Evolutionary conservation across 1,284 basidiomycete species (phyloP).

Genomic region (Schizophyllum commune): DNA sequence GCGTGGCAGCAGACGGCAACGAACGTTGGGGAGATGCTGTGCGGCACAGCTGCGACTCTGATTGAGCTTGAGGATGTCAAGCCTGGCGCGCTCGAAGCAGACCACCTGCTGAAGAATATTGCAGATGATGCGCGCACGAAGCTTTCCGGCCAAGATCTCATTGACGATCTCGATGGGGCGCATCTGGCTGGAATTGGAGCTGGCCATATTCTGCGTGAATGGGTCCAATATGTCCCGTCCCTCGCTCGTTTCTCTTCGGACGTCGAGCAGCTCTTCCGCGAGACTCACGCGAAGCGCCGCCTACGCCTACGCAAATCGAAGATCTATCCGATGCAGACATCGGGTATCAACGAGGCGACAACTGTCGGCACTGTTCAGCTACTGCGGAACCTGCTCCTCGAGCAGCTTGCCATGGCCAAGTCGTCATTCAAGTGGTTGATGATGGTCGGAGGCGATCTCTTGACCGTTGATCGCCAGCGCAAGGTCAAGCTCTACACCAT

Average conservation of each 20-base stretch:
- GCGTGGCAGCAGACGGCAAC: slow-evolving; percentile 13
- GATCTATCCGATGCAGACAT: slow-evolving; percentile 1
- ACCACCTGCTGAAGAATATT: slow-evolving; percentile 1
- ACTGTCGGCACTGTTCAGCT: slow-evolving; percentile 2
- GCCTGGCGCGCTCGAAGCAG: not conserved
- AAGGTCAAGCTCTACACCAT: slow-evolving; percentile 8
- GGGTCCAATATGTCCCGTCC: slow-evolving; percentile 8
- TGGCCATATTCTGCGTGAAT: slow-evolving; percentile 2
- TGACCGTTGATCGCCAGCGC: slow-evolving; percentile 11
- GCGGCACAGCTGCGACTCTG: slow-evolving; percentile 15
- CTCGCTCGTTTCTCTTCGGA: not conserved
- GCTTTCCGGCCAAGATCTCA: slow-evolving; percentile 3
- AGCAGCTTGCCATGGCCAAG: slow-evolving; percentile 4
- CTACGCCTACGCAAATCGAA: slow-evolving; percentile 7
- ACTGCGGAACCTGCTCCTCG: slow-evolving; percentile 7
- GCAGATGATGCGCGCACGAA: not conserved
- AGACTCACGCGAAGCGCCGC: not conserved
- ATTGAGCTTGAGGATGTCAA: slow-evolving; percentile 13
- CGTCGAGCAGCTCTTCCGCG: slow-evolving; percentile 2
- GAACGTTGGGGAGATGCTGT: slow-evolving; percentile 13
- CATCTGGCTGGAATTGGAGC: slow-evolving; percentile 8
- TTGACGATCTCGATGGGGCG: slow-evolving; percentile 9
- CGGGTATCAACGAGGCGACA: slow-evolving; percentile 11
- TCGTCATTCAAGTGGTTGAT: slow-evolving; percentile 4
- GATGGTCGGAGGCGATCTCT: slow-evolving; percentile 12